phyloP scores from a whole-genome alignment of 2,329 filamentous ascomycete genomes.

The Elsinoe necatrix region DNA sequence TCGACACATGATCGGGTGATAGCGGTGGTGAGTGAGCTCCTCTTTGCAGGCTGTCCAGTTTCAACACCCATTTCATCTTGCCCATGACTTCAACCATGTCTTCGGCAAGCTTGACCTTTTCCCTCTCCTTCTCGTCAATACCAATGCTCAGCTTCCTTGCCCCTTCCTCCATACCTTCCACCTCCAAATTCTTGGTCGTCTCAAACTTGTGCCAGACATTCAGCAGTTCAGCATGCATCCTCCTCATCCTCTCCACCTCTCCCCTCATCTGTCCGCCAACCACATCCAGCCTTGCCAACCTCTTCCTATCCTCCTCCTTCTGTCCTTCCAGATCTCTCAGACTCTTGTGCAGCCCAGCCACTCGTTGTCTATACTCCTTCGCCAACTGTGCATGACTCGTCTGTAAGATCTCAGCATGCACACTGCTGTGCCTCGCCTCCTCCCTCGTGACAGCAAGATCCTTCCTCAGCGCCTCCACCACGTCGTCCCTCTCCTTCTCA shows the following conservation, averaged over 20 bases:
- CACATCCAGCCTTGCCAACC: conserved; percentile 56
- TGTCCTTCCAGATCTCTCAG: conserved; percentile 49
- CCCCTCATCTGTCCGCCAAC: conserved; percentile 65
- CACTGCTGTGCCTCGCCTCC: conserved; percentile 45
- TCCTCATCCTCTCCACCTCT: conserved; percentile 53
- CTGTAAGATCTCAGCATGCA: conserved; percentile 58
- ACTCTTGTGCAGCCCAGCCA: conserved; percentile 36
- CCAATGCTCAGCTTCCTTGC: conserved; percentile 49
- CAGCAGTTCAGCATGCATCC: conserved; percentile 55
- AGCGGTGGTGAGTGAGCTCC: conserved; percentile 9
- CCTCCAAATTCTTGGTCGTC: conserved; percentile 51
- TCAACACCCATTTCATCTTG: conserved; percentile 64
- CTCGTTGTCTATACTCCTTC: conserved; percentile 51
- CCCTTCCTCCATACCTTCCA: conserved; percentile 51
- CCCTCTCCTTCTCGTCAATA: conserved; percentile 50
- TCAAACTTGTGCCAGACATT: conserved; percentile 58
- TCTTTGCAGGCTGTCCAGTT: conserved; percentile 12
- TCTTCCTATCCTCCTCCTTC: conserved; percentile 52
- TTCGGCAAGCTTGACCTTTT: conserved; percentile 52
- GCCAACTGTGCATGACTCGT: conserved; percentile 63
- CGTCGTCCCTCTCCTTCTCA: conserved; percentile 57
- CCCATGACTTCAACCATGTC: conserved; percentile 54
- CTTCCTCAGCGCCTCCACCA: conserved; percentile 49
- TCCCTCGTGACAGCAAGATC: conserved; percentile 52
- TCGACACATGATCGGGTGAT: neutral